Evolutionary conservation across 805 yeast genomes (phyloP).

Genomic region (Hemisphaericaspora nanyangensis): DNA sequence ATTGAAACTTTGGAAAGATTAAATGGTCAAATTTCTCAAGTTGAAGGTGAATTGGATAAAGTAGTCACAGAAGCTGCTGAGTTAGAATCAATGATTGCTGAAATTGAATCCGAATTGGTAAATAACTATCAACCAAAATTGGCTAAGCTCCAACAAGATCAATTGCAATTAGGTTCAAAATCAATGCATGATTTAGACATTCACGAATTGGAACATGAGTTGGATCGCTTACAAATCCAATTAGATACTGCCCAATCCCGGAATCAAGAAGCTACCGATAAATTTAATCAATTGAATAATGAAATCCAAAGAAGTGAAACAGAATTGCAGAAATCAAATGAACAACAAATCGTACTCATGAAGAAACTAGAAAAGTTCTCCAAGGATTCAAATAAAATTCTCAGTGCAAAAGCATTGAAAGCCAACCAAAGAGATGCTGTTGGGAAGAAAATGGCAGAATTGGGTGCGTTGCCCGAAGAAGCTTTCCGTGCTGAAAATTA

Average conservation of each 20-base stretch:
- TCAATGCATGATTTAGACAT: conserved; percentile 11
- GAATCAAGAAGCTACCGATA: conserved; percentile 21
- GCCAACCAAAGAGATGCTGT: conserved; percentile 65
- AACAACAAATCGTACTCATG: conserved; percentile 51
- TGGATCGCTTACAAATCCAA: conserved; percentile 21
- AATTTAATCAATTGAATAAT: conserved; percentile 22
- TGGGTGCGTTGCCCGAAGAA: conserved; percentile 89
- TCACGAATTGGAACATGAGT: conserved; percentile 19
- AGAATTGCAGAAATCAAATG: conserved; percentile 47
- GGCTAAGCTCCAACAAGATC: conserved; percentile 14
- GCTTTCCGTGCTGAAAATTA: conserved; percentile 50
- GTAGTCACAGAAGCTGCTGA: conserved; percentile 39
- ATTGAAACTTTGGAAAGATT: conserved; percentile 33
- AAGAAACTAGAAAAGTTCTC: conserved; percentile 58
- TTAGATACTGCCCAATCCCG: conserved; percentile 25
- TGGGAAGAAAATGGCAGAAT: conserved; percentile 66
- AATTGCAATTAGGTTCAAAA: conserved; percentile 7
- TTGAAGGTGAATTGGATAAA: conserved; percentile 39
- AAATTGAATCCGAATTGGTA: conserved; percentile 52
- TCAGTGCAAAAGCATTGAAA: conserved; percentile 60
- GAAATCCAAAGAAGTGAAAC: conserved; percentile 35
- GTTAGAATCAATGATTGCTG: conserved; percentile 45
- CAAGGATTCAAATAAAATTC: conserved; percentile 58
- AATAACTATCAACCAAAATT: conserved; percentile 54
- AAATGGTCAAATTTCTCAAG: conserved; percentile 27